These are phyloP conservation scores for Phaeodactylum tricornutum DNA, from an alignment of 108 stramenopile species.

Conservation along the genomic window DNA sequence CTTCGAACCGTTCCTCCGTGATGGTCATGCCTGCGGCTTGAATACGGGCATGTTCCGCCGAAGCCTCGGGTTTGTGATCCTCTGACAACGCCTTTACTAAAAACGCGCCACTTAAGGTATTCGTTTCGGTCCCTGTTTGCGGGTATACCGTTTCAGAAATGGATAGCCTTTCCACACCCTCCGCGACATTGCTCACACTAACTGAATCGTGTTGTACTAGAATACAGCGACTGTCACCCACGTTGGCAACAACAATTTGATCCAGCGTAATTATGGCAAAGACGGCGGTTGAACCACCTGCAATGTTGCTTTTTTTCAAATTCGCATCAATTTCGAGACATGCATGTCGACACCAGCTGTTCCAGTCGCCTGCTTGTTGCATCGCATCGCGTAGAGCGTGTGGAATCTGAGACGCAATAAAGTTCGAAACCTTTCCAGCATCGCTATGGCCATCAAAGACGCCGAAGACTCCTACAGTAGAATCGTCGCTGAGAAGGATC, in stretches of 20 bases:
- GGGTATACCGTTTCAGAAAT: background rate
- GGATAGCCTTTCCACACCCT: background rate
- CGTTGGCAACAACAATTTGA: slow-evolving; percentile 70
- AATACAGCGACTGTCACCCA: slow-evolving; percentile 87
- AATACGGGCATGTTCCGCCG: slow-evolving; percentile 64
- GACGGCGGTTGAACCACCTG: slow-evolving; percentile 76
- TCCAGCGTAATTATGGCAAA: slow-evolving; percentile 50
- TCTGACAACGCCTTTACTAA: slow-evolving; percentile 46
- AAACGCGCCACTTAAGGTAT: background rate
- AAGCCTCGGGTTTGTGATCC: slow-evolving; percentile 92
- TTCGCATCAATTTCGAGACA: slow-evolving; percentile 43
- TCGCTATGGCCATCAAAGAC: slow-evolving; percentile 94
- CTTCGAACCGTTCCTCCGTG: slow-evolving; percentile 14
- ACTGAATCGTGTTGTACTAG: slow-evolving; percentile 32
- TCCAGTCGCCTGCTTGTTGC: slow-evolving; percentile 13
- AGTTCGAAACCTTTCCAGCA: slow-evolving; percentile 39
- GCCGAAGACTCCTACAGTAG: slow-evolving; percentile 39
- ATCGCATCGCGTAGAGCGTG: slow-evolving; percentile 10
- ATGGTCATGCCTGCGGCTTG: slow-evolving; percentile 66
- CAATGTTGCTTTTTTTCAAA: slow-evolving; percentile 16
- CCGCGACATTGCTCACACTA: background rate
- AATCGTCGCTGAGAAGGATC: slow-evolving; percentile 12
- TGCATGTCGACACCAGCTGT: slow-evolving; percentile 9
- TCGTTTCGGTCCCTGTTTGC: background rate
- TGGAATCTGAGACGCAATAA: slow-evolving; percentile 36